Evolutionary conservation across 768 basidiomycete species (phyloP), one percentile per base, ranked within the genome.

Genomic region (Favolaschia claudopus): DNA sequence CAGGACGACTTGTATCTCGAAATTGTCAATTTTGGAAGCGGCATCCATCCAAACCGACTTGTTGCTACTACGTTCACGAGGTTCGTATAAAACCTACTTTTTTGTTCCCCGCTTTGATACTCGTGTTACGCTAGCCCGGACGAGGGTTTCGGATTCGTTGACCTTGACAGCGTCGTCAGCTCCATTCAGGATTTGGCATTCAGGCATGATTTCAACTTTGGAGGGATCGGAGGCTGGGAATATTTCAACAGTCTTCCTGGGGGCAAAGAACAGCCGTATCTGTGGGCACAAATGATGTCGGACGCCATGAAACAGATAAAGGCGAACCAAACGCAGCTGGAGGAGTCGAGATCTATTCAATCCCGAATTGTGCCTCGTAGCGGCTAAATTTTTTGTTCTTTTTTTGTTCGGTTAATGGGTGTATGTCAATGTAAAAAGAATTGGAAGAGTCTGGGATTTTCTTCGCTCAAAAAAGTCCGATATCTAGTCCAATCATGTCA

Each of bases 171-270:
- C 6, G 29, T 64, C 9, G 44, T 48, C 17, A 36, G 15, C 39
- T 50, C 47, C 46, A 40, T 54, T 15, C 19, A 27, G 24, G 20
- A 28, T 1, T 22, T 62, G 44, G 47, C 58, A 3, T 13, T 36
- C 32, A 56, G 9, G 50, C 58, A 60, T 17, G 7, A 57, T 28
- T 64, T 64, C 17, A 32, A 54, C 12, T 64, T 64, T 27, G 63
- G 63, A 20, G 63, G 63, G 1, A 51, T 64, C 3, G 63, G 50
- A 2, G 63, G 58, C 1, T 64, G 63, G 63, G 63, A 64, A 24
- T 58, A 57, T 38, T 64, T 36, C n/a, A 51, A 63, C 31, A 46
- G 42, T 17, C 39, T 56, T 5, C 62, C 62, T 0, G 62, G 62
- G 1, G 58, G 54, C 0, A 31, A 51, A 2, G 17, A 52, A 25